Percentiles rank a stretch among this genome's conserved stretches.
Evolutionary conservation across 1,139 yeast species (phyloP).

Genomic region (Yamadazyma membranifaciens): DNA sequence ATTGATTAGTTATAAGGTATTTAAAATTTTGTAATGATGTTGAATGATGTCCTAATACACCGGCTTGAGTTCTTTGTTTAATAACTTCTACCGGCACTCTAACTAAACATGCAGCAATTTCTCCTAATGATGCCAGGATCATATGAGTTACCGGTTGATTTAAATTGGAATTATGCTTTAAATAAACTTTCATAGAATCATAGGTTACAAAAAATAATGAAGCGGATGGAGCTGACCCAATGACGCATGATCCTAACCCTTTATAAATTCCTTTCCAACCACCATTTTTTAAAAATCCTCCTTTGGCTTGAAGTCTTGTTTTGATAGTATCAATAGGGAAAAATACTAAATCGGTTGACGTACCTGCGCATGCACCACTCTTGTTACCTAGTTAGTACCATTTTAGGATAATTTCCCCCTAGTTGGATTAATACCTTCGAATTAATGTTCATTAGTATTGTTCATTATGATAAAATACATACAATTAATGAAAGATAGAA

Average conservation of each 20-base stretch:
- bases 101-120: slow-evolving; percentile 86
- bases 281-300: slow-evolving; percentile 90
- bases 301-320: slow-evolving; percentile 91
- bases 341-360: slow-evolving; percentile 89
- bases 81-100: slow-evolving; percentile 97
- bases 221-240: slow-evolving; percentile 95
- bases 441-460: not conserved
- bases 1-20: slow-evolving; percentile 52
- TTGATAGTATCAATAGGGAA: slow-evolving; percentile 96
- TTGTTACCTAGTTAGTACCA: slow-evolving; percentile 22
- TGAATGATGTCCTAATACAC: slow-evolving; percentile 41
- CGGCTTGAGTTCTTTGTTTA: slow-evolving; percentile 91
- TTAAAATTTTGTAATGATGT: slow-evolving; percentile 66
- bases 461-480: slow-evolving; percentile 6
- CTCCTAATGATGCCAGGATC: slow-evolving; percentile 87
- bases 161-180: not conserved
- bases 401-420: not conserved
- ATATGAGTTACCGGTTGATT: slow-evolving; percentile 53
- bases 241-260: slow-evolving; percentile 90
- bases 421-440: no score
- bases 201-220: slow-evolving; percentile 87
- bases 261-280: slow-evolving; percentile 89
- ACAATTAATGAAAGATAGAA: slow-evolving; percentile 16
- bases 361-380: slow-evolving; percentile 97
- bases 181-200: slow-evolving; percentile 62